Base-by-base conservation (phyloP, 805 yeast species). In the Sugiyamaella boreocaroliniensis region DNA sequence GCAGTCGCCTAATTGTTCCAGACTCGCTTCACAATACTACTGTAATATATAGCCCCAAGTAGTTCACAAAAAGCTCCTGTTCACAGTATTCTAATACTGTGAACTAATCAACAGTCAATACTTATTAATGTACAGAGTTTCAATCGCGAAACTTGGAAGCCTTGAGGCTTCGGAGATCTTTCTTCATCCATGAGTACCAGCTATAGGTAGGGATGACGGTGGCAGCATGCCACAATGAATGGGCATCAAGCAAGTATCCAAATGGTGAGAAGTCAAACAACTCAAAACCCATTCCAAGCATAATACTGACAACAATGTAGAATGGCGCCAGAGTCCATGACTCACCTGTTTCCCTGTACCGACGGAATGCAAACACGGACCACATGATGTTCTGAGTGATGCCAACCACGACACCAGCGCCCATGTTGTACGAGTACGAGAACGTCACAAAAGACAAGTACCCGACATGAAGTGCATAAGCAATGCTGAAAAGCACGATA, bases 351-450 rank as follows among this genome's bases (percentile, higher is more conserved):
- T 34, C 16, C n/a, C 20, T 22, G 19, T 49, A 44, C 19, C 41
- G 16, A 22, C 45, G 37, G 29, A 59, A 47, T 19, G 61, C 16
- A 52, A 68, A 69, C 56, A 60, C 65, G 10, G 68, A 62, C 83
- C 83, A 80, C 34, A 75, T 63, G 2, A 77, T 55, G 65, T 89
- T 86, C 61, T 92, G 97, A 4, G 83, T 56, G 2, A 89, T 52
- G 0, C 97, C 99, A 49, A 89, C 77, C 0, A 77, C 67, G 1
- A 93, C 82, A 62, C 93, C 92, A 26, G 93, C 95, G 58, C 79
- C 77, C 98, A 93, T 92, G 70, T 92, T 92, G 67, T 93, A 93
- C 1, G 95, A 83, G 69, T 92, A 92, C 53, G 89, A 85, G 92
- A 97, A 92, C 59, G 84, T 85, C 10, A 78, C 65, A 12, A 77